phyloP scores from a whole-genome alignment of 805 yeast species.

The Isabelozyma pseudorhagii region DNA sequence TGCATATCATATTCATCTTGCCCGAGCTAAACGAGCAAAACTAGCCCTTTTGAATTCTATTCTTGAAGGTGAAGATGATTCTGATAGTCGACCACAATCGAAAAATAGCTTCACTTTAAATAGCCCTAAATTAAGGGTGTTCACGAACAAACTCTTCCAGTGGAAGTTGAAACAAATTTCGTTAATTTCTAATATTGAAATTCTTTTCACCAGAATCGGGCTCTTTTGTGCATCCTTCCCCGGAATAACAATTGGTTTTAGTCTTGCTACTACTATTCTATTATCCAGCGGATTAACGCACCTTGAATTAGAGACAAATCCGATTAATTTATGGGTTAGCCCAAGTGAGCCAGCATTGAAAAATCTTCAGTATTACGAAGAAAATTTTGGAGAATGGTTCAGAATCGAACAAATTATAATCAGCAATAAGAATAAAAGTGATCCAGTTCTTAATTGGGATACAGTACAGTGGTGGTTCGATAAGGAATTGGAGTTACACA shows the following conservation, averaged over 20 bases:
- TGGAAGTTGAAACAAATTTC: not conserved
- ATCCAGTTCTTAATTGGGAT: conserved; percentile 60
- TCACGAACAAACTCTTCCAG: not conserved
- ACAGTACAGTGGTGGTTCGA: conserved; percentile 85
- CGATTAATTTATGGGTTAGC: conserved; percentile 88
- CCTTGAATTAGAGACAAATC: conserved; percentile 69
- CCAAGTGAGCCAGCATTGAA: conserved; percentile 65
- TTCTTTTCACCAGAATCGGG: conserved; percentile 50
- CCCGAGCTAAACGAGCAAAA: conserved; percentile 10
- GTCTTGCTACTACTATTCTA: conserved; percentile 33
- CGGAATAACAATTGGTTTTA: conserved; percentile 17
- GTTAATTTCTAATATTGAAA: conserved; percentile 12
- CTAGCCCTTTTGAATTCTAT: not conserved
- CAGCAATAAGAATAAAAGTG: conserved; percentile 51
- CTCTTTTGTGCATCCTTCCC: conserved; percentile 63
- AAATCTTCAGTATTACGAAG: conserved; percentile 70
- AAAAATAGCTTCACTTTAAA: not conserved
- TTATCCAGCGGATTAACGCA: conserved; percentile 51
- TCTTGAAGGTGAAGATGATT: conserved; percentile 10
- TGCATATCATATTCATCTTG: conserved; percentile 31
- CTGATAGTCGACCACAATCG: conserved; percentile 9
- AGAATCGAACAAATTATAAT: conserved; percentile 82
- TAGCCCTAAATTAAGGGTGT: not conserved
- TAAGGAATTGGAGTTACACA: conserved; percentile 54
- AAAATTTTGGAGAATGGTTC: conserved; percentile 87